Percentiles rank a stretch among this genome's conserved stretches.
Evolutionary conservation across 2,329 filamentous ascomycete species (phyloP).

Genomic region (Beauveria brongniartii): DNA sequence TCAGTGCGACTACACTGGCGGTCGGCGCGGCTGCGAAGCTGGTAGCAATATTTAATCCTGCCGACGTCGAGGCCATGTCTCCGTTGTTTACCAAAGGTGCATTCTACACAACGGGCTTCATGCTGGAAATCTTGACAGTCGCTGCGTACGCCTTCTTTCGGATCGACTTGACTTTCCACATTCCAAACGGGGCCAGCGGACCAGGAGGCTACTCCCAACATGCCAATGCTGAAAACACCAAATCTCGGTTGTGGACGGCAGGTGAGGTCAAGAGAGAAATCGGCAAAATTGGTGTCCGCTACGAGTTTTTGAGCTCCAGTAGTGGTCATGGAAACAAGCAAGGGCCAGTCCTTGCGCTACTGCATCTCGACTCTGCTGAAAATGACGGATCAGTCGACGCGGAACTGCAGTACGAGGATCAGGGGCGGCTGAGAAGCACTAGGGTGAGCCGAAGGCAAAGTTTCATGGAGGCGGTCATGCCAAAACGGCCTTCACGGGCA

Average conservation of each 20-base stretch:
- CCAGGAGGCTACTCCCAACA: neutral
- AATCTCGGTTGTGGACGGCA: neutral
- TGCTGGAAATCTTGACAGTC: slow-evolving; percentile 23
- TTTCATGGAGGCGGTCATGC: neutral
- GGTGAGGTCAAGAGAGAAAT: neutral
- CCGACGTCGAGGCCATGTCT: slow-evolving; percentile 13
- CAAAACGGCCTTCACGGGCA: neutral
- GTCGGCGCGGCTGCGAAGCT: slow-evolving; percentile 18
- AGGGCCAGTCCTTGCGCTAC: neutral
- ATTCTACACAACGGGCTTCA: slow-evolving; percentile 29
- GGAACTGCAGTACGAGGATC: neutral
- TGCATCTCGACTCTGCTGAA: neutral
- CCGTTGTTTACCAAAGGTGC: slow-evolving; percentile 24
- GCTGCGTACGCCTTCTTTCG: slow-evolving; percentile 20
- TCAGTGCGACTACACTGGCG: slow-evolving; percentile 13
- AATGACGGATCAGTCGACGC: neutral
- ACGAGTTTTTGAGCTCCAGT: neutral
- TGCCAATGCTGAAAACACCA: neutral
- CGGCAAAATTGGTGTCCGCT: neutral
- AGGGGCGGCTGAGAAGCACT: neutral
- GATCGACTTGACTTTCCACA: slow-evolving; percentile 23
- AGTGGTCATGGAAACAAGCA: neutral
- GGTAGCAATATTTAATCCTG: neutral
- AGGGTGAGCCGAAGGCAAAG: slow-evolving; percentile 2
- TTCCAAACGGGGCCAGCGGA: slow-evolving; percentile 20